phyloP scores from a whole-genome alignment of 768 basidiomycete genomes.

The Mycena belliarum region DNA sequence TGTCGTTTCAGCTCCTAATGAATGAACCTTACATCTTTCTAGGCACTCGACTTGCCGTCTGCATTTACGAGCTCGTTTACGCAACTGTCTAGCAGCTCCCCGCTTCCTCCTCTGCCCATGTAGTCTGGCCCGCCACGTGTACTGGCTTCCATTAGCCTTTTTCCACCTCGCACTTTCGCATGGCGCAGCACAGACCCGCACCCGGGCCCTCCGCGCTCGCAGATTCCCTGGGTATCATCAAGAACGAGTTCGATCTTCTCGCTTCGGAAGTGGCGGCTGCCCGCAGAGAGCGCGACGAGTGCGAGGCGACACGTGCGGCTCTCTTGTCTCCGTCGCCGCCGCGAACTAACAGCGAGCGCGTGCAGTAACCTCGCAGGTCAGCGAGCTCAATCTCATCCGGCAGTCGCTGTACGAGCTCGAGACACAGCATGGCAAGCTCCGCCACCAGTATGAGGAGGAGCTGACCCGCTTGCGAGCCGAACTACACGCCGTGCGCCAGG shows the following conservation, averaged over 20 bases:
- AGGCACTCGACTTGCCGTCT: constrained; percentile 4
- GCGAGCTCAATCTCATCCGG: constrained; percentile 71
- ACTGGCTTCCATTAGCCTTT: constrained; percentile 11
- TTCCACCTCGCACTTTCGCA: constrained; percentile 18
- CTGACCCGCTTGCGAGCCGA: constrained; percentile 56
- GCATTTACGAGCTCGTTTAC: constrained; percentile 10
- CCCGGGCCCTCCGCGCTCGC: constrained; percentile 33
- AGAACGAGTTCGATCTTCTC: constrained; percentile 69
- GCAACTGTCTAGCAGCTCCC: neutral
- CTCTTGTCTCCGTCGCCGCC: neutral
- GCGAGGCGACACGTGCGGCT: constrained; percentile 64
- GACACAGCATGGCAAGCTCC: constrained; percentile 63
- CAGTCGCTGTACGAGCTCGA: constrained; percentile 76
- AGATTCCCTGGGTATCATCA: constrained; percentile 66
- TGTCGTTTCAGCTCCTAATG: neutral
- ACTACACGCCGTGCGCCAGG: constrained; percentile 48
- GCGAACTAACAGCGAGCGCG: constrained; percentile 1
- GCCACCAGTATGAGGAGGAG: constrained; percentile 70
- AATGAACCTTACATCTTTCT: neutral
- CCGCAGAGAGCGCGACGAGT: constrained; percentile 70
- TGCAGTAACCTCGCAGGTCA: constrained; percentile 62
- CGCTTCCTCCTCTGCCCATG: neutral
- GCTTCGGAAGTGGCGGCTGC: constrained; percentile 54
- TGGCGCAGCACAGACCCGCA: constrained; percentile 20
- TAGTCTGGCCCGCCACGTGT: constrained; percentile 12